Evolutionary conservation across 305 asterid species (phyloP).

Genomic region (Withania somnifera): DNA sequence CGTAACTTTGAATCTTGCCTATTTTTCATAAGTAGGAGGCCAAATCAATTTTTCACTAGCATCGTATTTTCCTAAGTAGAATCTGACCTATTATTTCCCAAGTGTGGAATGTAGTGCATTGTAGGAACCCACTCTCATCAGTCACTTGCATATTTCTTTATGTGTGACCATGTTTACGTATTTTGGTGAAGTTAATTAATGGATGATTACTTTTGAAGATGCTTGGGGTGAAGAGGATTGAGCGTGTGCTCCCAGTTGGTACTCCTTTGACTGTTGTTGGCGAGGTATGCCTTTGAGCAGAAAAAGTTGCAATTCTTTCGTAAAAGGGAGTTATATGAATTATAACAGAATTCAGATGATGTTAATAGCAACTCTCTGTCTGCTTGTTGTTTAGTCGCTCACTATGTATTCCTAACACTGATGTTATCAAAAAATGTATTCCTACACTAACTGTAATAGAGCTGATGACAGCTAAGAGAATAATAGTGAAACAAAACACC

Average conservation of each 20-base stretch:
- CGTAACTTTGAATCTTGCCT: neutral
- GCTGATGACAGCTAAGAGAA: neutral
- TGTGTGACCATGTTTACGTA: neutral
- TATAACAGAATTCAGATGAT: neutral
- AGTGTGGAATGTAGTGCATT: neutral
- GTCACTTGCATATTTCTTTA: neutral
- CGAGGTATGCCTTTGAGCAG: conserved; percentile 51
- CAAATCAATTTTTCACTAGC: neutral
- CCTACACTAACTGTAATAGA: neutral
- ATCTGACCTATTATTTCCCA: too few species aligned
- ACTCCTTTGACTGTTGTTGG: conserved; percentile 93
- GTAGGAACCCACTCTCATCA: neutral
- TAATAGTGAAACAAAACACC: neutral
- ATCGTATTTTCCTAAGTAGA: too few species aligned
- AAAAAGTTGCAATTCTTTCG: neutral
- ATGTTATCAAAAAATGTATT: neutral
- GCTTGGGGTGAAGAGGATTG: conserved; percentile 98
- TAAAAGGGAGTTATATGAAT: neutral
- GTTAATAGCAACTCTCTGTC: neutral
- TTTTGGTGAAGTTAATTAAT: conserved; percentile 5
- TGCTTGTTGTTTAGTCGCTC: neutral
- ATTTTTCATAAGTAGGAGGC: neutral
- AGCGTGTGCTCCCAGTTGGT: conserved; percentile 96
- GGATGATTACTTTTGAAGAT: conserved; percentile 40
- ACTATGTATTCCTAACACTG: neutral